Evolutionary conservation across 1,139 yeast species (phyloP).

Genomic region (Hyphopichia burtonii): DNA sequence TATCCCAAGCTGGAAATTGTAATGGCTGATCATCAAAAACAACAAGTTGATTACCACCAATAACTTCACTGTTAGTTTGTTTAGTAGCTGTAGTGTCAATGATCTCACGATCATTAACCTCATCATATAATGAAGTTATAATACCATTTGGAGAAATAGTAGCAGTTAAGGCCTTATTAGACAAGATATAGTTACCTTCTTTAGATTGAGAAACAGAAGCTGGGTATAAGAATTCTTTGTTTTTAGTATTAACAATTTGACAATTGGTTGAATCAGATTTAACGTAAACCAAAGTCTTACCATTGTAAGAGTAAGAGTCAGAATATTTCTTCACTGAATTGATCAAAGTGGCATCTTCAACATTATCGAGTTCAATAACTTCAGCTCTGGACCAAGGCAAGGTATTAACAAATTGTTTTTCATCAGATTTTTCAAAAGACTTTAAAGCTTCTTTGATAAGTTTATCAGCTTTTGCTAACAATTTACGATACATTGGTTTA

Average conservation of each 20-base stretch:
- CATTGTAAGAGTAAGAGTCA: background rate
- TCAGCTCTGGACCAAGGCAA: constrained; percentile 70
- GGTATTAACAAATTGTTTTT: constrained; percentile 44
- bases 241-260: constrained; percentile 12
- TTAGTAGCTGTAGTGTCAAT: constrained; percentile 53
- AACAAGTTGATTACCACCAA: constrained; percentile 76
- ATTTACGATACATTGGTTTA: constrained; percentile 68
- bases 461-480: constrained; percentile 51
- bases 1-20: constrained; percentile 96
- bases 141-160: constrained; percentile 60
- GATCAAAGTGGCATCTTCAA: constrained; percentile 8
- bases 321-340: background rate
- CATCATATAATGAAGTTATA: constrained; percentile 65
- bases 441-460: constrained; percentile 53
- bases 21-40: constrained; percentile 88
- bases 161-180: constrained; percentile 63
- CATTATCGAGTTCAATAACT: constrained; percentile 35
- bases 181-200: constrained; percentile 46
- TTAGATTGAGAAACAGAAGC: constrained; percentile 42
- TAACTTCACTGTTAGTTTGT: constrained; percentile 40
- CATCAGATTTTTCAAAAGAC: background rate
- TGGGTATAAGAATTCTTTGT: constrained; percentile 38
- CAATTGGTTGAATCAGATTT: constrained; percentile 11
- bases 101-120: constrained; percentile 60
- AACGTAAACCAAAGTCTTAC: constrained; percentile 9